Percentiles rank a stretch among this genome's conserved stretches.
These are phyloP conservation scores for Linum lewisii DNA, from an alignment of 345 rosid genomes.

Conservation along the genomic window DNA sequence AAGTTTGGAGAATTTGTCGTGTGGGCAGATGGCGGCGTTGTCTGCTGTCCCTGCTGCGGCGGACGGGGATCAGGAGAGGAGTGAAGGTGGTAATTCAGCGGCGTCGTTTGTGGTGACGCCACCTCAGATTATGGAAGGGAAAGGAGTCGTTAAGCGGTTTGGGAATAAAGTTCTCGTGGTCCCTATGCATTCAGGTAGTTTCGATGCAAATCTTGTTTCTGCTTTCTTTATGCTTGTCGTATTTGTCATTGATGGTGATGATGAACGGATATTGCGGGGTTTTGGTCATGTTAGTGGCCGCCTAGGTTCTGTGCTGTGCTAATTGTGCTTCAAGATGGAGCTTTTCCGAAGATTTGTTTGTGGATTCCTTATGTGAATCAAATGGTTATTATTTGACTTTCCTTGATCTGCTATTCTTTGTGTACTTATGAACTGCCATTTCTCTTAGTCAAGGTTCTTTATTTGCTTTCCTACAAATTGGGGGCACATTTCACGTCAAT, in stretches of 20 bases:
- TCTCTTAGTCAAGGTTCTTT: neutral
- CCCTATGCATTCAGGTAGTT: slow-evolving; percentile 89
- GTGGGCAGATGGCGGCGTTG: slow-evolving; percentile 75
- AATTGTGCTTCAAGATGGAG: no score
- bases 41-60: slow-evolving; percentile 65
- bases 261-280: neutral
- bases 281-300: neutral
- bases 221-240: neutral
- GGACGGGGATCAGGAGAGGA: slow-evolving; percentile 53
- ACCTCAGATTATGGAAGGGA: slow-evolving; percentile 74
- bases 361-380: neutral
- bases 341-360: no score
- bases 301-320: no score
- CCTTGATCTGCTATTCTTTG: no score
- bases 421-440: neutral
- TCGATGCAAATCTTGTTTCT: neutral
- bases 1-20: slow-evolving; percentile 30
- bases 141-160: slow-evolving; percentile 72
- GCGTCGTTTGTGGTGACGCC: slow-evolving; percentile 50
- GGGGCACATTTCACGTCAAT: neutral
- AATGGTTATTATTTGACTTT: neutral
- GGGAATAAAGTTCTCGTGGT: slow-evolving; percentile 61
- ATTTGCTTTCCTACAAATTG: neutral
- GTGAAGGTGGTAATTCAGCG: slow-evolving; percentile 34
- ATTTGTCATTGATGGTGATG: neutral